Base-by-base conservation (phyloP, 148 eudicot genomes). In the Camellia sinensis region DNA sequence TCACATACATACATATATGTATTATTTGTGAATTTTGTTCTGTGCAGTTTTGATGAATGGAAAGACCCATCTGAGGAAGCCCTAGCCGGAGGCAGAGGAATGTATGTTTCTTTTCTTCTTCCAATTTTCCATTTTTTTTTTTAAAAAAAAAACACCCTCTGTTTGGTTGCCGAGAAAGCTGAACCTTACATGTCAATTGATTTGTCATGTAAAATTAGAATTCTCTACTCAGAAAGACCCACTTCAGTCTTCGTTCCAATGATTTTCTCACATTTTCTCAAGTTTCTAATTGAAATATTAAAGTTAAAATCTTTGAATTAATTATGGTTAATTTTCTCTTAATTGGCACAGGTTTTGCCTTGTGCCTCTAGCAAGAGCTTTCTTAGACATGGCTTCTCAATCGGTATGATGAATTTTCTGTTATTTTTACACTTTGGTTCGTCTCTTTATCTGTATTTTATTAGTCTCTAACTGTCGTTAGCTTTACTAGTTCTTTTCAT, bases 61-160 rank as follows among this genome's bases (percentile, higher is more conserved):
- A 72, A 72, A 72, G 75, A 72, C 75, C 75, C 75, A 52, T 54
- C 57, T 14, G 75, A 21, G 60, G 75, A 72, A 72, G 75, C 75
- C 75, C 75, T 72, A n/a, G 75, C 57, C 22, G 75, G 75, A 48
- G 75, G 75, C 60, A 48, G 75, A 72, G 41, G 54, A 72, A 72
- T 72, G 75, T 72, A 72, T 11, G 75, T 22, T 72, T 21, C 2
- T 72, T 72, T 29, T 2, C 2, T 72, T 72, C 60, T 21, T 52
- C 75, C 75, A 52, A 70, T 50, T 12, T 21, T 71, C 19, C 46
- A 41, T 9, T 12, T 29, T n/a, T n/a, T n/a, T n/a, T n/a, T n/a
- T 29, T 29, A 29, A 1, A 29, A 29, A 29, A 29, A 29, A 14
- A 10, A 21, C 12, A 72, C 60, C 74, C 74, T 37, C 60, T 22